These are phyloP conservation scores for Botrytis pseudocinerea DNA, from an alignment of 2,329 filamentous ascomycete genomes.

Conservation along the genomic window DNA sequence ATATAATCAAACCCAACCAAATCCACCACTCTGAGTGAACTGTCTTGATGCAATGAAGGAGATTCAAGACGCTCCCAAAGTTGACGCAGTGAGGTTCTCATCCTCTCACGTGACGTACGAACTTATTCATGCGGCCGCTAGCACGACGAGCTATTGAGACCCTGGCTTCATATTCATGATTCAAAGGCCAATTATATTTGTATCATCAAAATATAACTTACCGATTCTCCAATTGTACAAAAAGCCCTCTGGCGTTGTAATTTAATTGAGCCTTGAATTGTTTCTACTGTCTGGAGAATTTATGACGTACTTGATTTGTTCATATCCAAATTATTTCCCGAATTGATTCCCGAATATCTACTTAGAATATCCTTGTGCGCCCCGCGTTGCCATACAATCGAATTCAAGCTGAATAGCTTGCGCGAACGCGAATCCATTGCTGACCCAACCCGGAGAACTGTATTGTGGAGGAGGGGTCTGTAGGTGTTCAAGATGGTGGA, in stretches of 20 bases:
- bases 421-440: neutral
- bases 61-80: neutral
- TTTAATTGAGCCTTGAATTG: neutral
- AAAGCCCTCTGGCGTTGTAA: neutral
- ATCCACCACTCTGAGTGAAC: neutral
- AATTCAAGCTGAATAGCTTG: constrained; percentile 3
- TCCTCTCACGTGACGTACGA: neutral
- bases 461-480: neutral
- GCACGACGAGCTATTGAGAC: neutral
- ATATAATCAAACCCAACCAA: neutral
- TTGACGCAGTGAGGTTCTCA: neutral
- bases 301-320: neutral
- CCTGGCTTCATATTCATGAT: constrained; percentile 3
- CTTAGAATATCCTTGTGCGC: constrained; percentile 13
- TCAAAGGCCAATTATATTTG: neutral
- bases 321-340: neutral
- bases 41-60: neutral
- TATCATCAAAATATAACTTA: neutral
- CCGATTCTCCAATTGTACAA: constrained; percentile 8
- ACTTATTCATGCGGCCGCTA: constrained; percentile 2
- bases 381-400: neutral
- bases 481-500: constrained; percentile 35
- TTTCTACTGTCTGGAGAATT: neutral
- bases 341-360: neutral
- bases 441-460: neutral